Evolutionary conservation across 495 filamentous ascomycete genomes (phyloP).

Genomic region (Sporormia fimetaria): DNA sequence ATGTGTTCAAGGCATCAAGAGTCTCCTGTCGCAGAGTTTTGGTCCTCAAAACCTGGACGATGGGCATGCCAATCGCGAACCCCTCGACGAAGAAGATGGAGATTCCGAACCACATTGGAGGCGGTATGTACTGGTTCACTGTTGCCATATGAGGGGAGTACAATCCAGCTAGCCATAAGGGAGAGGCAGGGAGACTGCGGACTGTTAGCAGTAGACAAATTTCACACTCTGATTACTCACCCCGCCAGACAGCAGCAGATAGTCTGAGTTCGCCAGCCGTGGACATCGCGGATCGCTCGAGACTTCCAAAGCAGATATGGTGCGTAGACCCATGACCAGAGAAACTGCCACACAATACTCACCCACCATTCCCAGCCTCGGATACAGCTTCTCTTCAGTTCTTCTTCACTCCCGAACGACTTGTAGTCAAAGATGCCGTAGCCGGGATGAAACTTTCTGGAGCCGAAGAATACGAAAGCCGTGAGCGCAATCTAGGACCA

Average conservation of each 20-base stretch:
- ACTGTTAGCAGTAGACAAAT: too few relatives aligned
- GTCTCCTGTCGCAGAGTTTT: constrained; percentile 23
- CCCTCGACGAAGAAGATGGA: constrained; percentile 28
- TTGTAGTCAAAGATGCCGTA: constrained; percentile 42
- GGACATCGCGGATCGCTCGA: constrained; percentile 48
- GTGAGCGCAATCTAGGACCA: constrained; percentile 43
- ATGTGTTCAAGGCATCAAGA: constrained; percentile 36
- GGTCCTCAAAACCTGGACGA: constrained; percentile 8
- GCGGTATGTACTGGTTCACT: constrained; percentile 44
- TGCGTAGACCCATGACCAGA: constrained; percentile 53
- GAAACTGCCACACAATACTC: constrained; percentile 49
- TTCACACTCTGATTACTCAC: too few relatives aligned
- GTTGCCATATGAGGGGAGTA: constrained; percentile 47
- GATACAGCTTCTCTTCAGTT: constrained; percentile 27
- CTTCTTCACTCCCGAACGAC: constrained; percentile 32
- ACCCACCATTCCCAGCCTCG: constrained; percentile 59
- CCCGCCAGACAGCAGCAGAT: constrained; percentile 47
- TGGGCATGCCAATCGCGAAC: constrained; percentile 9
- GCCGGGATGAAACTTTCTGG: constrained; percentile 48
- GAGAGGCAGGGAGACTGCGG: constrained; percentile 50
- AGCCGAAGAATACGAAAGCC: constrained; percentile 48
- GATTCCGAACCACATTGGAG: constrained; percentile 45
- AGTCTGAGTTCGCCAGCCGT: constrained; percentile 58
- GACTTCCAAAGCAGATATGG: constrained; percentile 38
- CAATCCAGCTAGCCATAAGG: constrained; percentile 52